Percentiles rank a stretch among this genome's conserved stretches.
phyloP scores from a whole-genome alignment of 1,284 basidiomycete species.

The Cutaneotrichosporon daszewskae region DNA sequence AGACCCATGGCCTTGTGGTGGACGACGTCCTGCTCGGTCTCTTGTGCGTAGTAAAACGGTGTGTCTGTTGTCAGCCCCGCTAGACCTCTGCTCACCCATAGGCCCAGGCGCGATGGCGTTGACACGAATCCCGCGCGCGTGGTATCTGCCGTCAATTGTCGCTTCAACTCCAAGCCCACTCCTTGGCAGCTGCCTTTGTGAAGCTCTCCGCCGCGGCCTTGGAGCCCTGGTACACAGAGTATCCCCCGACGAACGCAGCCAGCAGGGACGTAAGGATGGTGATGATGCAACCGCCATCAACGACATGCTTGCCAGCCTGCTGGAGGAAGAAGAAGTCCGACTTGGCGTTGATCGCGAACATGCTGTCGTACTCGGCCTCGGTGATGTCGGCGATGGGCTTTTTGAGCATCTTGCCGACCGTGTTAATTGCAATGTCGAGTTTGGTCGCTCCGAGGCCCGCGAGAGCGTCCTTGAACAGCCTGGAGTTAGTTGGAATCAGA shows the following conservation, averaged over 20 bases:
- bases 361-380: slow-evolving; percentile 23
- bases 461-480: slow-evolving; percentile 15
- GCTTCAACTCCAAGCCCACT: slow-evolving; percentile 13
- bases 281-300: slow-evolving; percentile 23
- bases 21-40: slow-evolving; percentile 9
- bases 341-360: slow-evolving; percentile 26
- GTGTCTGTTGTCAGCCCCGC: slow-evolving; percentile 9
- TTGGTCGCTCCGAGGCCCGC: slow-evolving; percentile 10
- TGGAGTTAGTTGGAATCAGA: background rate
- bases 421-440: slow-evolving; percentile 25
- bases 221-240: slow-evolving; percentile 24
- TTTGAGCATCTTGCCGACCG: slow-evolving; percentile 28
- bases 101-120: slow-evolving; percentile 17
- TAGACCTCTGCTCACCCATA: slow-evolving; percentile 5
- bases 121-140: slow-evolving; percentile 17
- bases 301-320: slow-evolving; percentile 15
- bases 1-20: slow-evolving; percentile 16
- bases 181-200: slow-evolving; percentile 23
- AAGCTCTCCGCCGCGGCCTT: slow-evolving; percentile 27
- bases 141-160: slow-evolving; percentile 11
- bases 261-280: slow-evolving; percentile 20
- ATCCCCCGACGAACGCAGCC: slow-evolving; percentile 20
- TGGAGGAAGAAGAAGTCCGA: slow-evolving; percentile 28
- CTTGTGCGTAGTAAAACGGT: slow-evolving; percentile 19
- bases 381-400: slow-evolving; percentile 20